These are phyloP conservation scores for Penicillium sp. DNA, from an alignment of 2,329 filamentous ascomycete genomes.

Conservation along the genomic window DNA sequence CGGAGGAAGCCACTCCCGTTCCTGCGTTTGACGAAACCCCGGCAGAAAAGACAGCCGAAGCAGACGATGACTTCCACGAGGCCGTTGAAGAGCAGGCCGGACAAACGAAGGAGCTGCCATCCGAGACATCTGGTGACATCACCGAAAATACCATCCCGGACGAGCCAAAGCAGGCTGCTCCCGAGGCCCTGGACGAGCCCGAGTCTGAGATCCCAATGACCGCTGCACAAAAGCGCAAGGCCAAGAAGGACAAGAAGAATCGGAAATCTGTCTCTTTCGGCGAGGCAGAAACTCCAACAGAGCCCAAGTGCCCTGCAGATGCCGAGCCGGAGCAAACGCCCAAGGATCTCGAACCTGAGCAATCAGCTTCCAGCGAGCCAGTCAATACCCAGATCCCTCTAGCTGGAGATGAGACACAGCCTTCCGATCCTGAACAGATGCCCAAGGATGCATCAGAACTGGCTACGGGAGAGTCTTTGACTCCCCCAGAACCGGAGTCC, in stretches of 20 bases:
- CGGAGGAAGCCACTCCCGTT: neutral
- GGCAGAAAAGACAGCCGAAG: constrained; percentile 9
- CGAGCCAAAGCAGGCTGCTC: neutral
- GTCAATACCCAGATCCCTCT: constrained; percentile 3
- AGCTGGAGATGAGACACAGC: constrained; percentile 11
- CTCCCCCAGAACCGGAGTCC: constrained; percentile 5
- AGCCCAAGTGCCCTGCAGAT: constrained; percentile 4
- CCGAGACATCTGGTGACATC: neutral
- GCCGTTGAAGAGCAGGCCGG: constrained; percentile 17
- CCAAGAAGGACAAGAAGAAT: constrained; percentile 17
- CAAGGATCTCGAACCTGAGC: constrained; percentile 7
- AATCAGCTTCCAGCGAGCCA: constrained; percentile 4
- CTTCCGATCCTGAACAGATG: constrained; percentile 6
- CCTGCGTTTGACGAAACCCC: neutral
- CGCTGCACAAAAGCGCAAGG: constrained; percentile 10
- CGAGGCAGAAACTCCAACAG: constrained; percentile 3
- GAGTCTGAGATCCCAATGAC: constrained; percentile 8
- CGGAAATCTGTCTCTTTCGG: constrained; percentile 19
- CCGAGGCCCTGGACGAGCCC: neutral
- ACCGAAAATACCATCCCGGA: neutral
- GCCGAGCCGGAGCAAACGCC: constrained; percentile 2
- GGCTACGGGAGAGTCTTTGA: neutral
- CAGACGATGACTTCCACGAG: constrained; percentile 19
- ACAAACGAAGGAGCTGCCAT: neutral
- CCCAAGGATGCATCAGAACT: constrained; percentile 5